Evolutionary conservation across 1,139 yeast genomes (phyloP).

Genomic region (Torulaspora globosa): DNA sequence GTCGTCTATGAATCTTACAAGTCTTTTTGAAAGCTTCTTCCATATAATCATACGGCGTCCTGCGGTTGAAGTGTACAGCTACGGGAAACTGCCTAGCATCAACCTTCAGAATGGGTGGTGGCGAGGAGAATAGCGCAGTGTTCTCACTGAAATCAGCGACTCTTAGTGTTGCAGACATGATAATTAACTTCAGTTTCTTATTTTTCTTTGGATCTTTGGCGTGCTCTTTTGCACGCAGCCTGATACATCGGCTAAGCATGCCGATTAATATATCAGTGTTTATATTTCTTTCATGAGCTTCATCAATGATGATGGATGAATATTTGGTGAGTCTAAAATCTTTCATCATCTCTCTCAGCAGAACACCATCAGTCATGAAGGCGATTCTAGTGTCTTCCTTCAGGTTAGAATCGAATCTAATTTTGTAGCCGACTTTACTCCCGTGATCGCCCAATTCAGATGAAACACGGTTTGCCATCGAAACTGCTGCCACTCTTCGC

Average conservation of each 20-base stretch:
- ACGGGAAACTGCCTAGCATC: slow-evolving; percentile 96
- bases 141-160: slow-evolving; percentile 92
- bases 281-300: slow-evolving; percentile 94
- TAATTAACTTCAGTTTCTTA: slow-evolving; percentile 63
- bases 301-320: slow-evolving; percentile 86
- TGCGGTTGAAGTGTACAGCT: slow-evolving; percentile 80
- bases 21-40: slow-evolving; percentile 86
- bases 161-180: slow-evolving; percentile 94
- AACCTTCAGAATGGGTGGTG: slow-evolving; percentile 90
- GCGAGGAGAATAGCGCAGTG: slow-evolving; percentile 55
- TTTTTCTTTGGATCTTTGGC: slow-evolving; percentile 44
- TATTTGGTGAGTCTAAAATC: slow-evolving; percentile 79
- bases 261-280: slow-evolving; percentile 96
- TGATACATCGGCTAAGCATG: slow-evolving; percentile 82
- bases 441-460: slow-evolving; percentile 80
- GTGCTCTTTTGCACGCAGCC: slow-evolving; percentile 60
- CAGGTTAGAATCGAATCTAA: slow-evolving; percentile 79
- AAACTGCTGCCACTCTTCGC: slow-evolving; percentile 96
- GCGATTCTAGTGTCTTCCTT: slow-evolving; percentile 73
- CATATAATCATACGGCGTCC: slow-evolving; percentile 70
- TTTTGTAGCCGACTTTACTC: slow-evolving; percentile 78
- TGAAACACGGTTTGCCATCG: slow-evolving; percentile 90
- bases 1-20: slow-evolving; percentile 74
- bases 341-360: slow-evolving; percentile 84
- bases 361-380: slow-evolving; percentile 98